Base-by-base conservation (phyloP, 2,329 filamentous ascomycete genomes). In the Colletotrichum caudatum region DNA sequence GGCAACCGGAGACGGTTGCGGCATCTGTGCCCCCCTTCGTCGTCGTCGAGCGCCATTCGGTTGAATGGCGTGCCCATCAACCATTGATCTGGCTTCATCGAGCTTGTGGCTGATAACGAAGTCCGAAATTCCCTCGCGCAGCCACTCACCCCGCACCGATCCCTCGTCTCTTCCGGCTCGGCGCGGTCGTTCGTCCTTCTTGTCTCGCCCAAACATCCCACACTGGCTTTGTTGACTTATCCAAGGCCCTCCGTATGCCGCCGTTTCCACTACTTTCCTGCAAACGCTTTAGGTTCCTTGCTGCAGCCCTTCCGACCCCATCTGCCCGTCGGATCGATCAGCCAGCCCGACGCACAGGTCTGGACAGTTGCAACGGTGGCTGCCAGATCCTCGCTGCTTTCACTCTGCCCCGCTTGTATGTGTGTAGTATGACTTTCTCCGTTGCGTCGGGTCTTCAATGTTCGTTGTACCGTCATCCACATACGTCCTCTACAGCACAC, bases 1-100 rank as follows among this genome's bases (percentile, higher is more conserved):
- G 69, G 65, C 20, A 64, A 39, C n/a, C 48, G 9, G 16, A 69
- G 46, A 60, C 46, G 69, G 60, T 64, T 69, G 69, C 65, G 54
- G 69, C 69, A 44, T 26, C 51, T 20, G n/a, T 11, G 18, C 64
- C 35, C 41, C 5, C n/a, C 58, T n/a, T n/a, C n/a, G n/a, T 16
- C 39, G 14, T n/a, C 7, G 3, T 35, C 11, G 26, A 51, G 33
- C 37, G 53, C 56, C 60, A 26, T n/a, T 12, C 41, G 62, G 54
- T 39, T 63, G 39, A 46, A 46, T 50, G 53, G 23, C 53, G 29
- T 26, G 2, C 39, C n/a, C 26, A 12, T 35, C 26, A 12, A 8
- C 29, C 20, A 72, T 69, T 72, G 69, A 60, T 39, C 7, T 16
- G 33, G 26, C 64, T 7, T 26, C 48, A 44, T 37, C 39, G 29